phyloP scores from a whole-genome alignment of 2,329 filamentous ascomycete genomes.

The Fusarium globosum region DNA sequence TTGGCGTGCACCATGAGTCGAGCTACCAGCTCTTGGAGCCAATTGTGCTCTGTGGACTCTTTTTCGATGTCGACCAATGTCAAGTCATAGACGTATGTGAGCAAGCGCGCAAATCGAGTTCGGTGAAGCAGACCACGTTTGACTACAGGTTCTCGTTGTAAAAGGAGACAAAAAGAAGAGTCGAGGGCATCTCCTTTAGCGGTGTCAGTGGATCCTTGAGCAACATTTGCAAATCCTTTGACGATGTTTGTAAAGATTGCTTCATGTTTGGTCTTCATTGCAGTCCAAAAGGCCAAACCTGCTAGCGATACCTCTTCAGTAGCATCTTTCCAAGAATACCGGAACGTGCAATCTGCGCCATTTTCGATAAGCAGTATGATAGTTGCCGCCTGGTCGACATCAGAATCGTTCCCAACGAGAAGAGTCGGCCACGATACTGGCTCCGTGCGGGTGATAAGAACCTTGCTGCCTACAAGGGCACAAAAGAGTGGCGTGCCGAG shows the following conservation, averaged over 20 bases:
- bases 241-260: slow-evolving; percentile 40
- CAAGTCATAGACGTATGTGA: slow-evolving; percentile 42
- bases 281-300: slow-evolving; percentile 43
- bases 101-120: slow-evolving; percentile 32
- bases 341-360: slow-evolving; percentile 32
- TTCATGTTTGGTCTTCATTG: slow-evolving; percentile 40
- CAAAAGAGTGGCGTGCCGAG: slow-evolving; percentile 51
- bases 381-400: slow-evolving; percentile 28
- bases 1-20: slow-evolving; percentile 29
- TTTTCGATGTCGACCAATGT: slow-evolving; percentile 22
- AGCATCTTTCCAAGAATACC: slow-evolving; percentile 31
- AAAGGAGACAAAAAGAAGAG: slow-evolving; percentile 24
- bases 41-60: slow-evolving; percentile 11
- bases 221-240: background rate
- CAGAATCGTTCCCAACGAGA: slow-evolving; percentile 19
- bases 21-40: slow-evolving; percentile 24
- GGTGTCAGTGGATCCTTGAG: background rate
- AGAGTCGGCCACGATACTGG: slow-evolving; percentile 40
- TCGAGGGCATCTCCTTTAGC: slow-evolving; percentile 30
- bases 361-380: slow-evolving; percentile 40
- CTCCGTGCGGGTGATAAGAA: slow-evolving; percentile 31
- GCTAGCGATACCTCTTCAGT: slow-evolving; percentile 34
- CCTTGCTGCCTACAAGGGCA: slow-evolving; percentile 48
- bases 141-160: slow-evolving; percentile 24
- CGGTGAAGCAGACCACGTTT: slow-evolving; percentile 18